Conservation (phyloP, 208 protist genomes). For the Naegleria fowleri region DNA sequence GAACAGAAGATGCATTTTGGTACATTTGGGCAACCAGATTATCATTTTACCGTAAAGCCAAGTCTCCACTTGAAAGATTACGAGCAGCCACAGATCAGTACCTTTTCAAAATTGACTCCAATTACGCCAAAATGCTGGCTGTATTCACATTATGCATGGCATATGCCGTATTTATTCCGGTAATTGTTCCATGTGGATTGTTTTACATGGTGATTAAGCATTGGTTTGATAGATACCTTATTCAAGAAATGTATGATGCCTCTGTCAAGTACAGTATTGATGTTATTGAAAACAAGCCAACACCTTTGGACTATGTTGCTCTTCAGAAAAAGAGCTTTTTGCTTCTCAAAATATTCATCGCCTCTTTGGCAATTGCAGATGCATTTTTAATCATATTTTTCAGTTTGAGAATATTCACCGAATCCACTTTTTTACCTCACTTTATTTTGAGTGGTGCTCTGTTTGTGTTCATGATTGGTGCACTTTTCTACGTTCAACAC, state of each 20-base stretch:
- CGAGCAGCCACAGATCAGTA: background rate
- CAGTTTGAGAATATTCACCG: background rate
- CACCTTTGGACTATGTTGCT: background rate
- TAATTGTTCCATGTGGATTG: background rate
- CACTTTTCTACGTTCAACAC: background rate
- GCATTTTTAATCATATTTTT: background rate
- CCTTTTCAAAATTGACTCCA: background rate
- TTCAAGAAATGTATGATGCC: background rate
- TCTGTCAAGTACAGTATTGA: background rate
- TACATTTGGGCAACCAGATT: background rate
- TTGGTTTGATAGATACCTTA: background rate
- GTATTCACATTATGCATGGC: background rate
- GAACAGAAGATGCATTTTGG: background rate
- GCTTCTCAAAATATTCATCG: background rate
- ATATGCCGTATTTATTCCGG: background rate
- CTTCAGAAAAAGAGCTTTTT: background rate
- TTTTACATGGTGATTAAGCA: conserved; percentile 4
- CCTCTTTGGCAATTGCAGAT: background rate
- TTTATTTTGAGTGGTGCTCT: background rate
- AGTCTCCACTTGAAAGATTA: background rate
- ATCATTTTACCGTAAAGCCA: background rate
- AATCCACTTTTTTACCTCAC: background rate
- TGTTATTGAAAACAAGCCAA: background rate
- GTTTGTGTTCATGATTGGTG: background rate
- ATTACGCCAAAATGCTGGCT: background rate